phyloP scores from a whole-genome alignment of 2,329 filamentous ascomycete genomes.

The Nemania bipapillata region DNA sequence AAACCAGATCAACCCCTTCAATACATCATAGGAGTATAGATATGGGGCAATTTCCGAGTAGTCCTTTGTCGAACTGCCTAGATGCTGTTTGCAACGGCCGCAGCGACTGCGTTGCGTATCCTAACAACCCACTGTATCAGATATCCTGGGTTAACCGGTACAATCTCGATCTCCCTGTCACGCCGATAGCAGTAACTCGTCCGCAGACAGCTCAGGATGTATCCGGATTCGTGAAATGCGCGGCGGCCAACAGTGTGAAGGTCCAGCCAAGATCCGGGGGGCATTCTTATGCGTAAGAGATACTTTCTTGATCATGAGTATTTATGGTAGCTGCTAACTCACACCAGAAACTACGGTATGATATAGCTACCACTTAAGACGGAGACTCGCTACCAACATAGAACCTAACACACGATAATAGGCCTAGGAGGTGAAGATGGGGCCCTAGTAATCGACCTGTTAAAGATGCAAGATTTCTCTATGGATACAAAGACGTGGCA shows the following conservation, averaged over 20 bases:
- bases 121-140: constrained; percentile 59
- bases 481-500: constrained; percentile 65
- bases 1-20: neutral
- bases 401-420: constrained; percentile 35
- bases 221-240: constrained; percentile 68
- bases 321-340: constrained; percentile 31
- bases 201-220: constrained; percentile 66
- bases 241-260: constrained; percentile 59
- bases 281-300: constrained; percentile 68
- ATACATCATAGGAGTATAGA: constrained; percentile 16
- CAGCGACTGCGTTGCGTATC: constrained; percentile 60
- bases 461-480: constrained; percentile 62
- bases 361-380: constrained; percentile 10
- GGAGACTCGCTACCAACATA: neutral
- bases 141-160: constrained; percentile 63
- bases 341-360: constrained; percentile 51
- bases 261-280: constrained; percentile 73
- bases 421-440: constrained; percentile 64
- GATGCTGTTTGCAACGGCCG: constrained; percentile 59
- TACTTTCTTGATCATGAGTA: neutral
- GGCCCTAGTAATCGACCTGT: constrained; percentile 65
- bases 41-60: constrained; percentile 60
- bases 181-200: constrained; percentile 66
- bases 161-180: constrained; percentile 63
- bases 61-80: constrained; percentile 59